Evolutionary conservation across 2,329 filamentous ascomycete genomes (phyloP).

Genomic region (Xylariaceae sp.): DNA sequence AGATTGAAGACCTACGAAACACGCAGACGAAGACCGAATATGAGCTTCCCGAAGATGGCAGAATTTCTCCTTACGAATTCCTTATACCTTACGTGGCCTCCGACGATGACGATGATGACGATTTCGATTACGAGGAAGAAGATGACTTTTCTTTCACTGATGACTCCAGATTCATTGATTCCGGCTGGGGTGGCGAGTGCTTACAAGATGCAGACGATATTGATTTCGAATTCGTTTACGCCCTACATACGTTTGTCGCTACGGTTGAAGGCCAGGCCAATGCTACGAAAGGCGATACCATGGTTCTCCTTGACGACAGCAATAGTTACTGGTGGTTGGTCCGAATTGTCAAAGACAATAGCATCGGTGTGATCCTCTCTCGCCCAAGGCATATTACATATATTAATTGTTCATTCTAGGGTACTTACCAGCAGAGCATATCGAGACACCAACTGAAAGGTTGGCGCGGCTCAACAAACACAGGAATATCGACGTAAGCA

Average conservation of each 20-base stretch:
- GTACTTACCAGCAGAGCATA: constrained; percentile 94
- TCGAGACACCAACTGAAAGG: constrained; percentile 94
- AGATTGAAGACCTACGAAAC: constrained; percentile 20
- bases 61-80: constrained; percentile 31
- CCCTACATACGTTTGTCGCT: constrained; percentile 92
- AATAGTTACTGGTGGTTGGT: constrained; percentile 99
- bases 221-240: constrained; percentile 99
- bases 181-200: constrained; percentile 71
- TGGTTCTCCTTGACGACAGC: constrained; percentile 96
- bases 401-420: constrained; percentile 45
- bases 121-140: constrained; percentile 63
- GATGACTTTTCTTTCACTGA: constrained; percentile 47
- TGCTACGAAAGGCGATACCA: constrained; percentile 95
- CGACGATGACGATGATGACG: constrained; percentile 68
- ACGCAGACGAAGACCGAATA: constrained; percentile 10
- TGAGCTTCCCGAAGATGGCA: constrained; percentile 24
- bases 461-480: constrained; percentile 94
- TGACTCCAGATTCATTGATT: constrained; percentile 61
- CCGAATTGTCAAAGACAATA: constrained; percentile 93
- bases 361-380: constrained; percentile 57
- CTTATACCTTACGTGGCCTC: constrained; percentile 45
- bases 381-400: neutral
- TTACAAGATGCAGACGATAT: constrained; percentile 97
- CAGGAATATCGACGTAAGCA: constrained; percentile 86
- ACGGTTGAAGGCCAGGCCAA: constrained; percentile 98